Base-by-base conservation (phyloP, 2,329 filamentous ascomycete genomes). In the Hypoxylon rubiginosum region DNA sequence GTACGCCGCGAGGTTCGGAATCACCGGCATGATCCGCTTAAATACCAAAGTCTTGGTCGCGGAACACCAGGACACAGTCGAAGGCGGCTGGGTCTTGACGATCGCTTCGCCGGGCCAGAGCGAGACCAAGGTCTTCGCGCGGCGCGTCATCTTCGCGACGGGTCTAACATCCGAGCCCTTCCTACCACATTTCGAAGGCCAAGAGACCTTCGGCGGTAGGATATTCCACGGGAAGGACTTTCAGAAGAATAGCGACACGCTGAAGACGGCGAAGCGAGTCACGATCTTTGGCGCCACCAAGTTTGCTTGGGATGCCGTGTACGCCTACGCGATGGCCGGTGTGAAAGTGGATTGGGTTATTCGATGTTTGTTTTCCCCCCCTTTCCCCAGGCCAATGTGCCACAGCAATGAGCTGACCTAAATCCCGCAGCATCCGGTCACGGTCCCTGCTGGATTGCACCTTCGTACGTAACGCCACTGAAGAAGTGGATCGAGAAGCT, bases 291-390 rank as follows among this genome's bases (percentile, higher is more conserved):
- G 89, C 6, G 86, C 82, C 1, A 83, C 83, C 26, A 91, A 91
- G 73, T 89, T 86, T 0, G 87, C 86, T 2, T 90, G 84, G 81
- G 89, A 91, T 74, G 84, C 85, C 2, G 86, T 86, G 0, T 90
- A 90, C 71, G 82, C 84, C 1, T 86, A 85, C 56, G 86, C 85
- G 4, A 80, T 81, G 0, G 76, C 82, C 1, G 86, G 86, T 10
- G 81, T 84, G 39, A 77, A 82, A 57, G 87, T 89, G 8, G 82
- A 86, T 59, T 83, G 87, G 80, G 77, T 90, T 6, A 85, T 90
- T 64, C 82, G 87, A 28, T 79, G 34, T 72, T 53, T 17, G 67
- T 58, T 9, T 28, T 26, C 45, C 50, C 3, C 17, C 21, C n/a
- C 36, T 34, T 15, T 17, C 19, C 28, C 6, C 15, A 36, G 19